Percentiles rank a stretch among this genome's conserved stretches.
Evolutionary conservation across 2,329 filamentous ascomycete species (phyloP).

Genomic region (Sarocladiaceae sp.): DNA sequence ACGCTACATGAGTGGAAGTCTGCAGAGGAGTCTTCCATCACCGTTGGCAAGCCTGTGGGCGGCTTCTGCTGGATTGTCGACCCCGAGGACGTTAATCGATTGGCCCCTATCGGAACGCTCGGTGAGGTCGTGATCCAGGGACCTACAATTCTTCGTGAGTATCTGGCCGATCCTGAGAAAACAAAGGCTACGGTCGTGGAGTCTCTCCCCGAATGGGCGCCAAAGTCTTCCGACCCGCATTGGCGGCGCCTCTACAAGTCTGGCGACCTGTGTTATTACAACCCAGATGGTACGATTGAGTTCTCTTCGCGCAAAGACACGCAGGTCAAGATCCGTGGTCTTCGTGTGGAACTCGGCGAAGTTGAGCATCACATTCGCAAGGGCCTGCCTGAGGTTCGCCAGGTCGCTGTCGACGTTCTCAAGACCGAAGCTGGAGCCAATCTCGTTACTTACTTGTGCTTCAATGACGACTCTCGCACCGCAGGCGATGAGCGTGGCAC

Average conservation of each 20-base stretch:
- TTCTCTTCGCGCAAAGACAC: slow-evolving; percentile 6
- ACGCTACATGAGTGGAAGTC: slow-evolving; percentile 10
- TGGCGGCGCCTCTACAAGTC: slow-evolving; percentile 8
- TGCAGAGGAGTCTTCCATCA: neutral
- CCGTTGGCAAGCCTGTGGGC: slow-evolving; percentile 12
- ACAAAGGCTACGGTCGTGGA: slow-evolving; percentile 19
- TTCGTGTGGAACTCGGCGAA: slow-evolving; percentile 8
- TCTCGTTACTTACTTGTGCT: slow-evolving; percentile 2
- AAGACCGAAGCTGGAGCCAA: neutral
- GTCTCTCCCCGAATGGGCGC: too few species aligned
- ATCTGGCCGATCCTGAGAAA: slow-evolving; percentile 29
- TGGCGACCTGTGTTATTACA: slow-evolving; percentile 2
- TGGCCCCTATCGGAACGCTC: slow-evolving; percentile 12
- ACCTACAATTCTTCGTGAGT: slow-evolving; percentile 39
- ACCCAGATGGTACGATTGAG: slow-evolving; percentile 1
- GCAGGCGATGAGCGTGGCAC: neutral
- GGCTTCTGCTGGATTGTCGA: slow-evolving; percentile 13
- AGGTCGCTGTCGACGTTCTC: slow-evolving; percentile 7
- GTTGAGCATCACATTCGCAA: slow-evolving; percentile 7
- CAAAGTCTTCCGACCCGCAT: too few species aligned
- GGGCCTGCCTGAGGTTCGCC: neutral
- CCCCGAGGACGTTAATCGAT: slow-evolving; percentile 5
- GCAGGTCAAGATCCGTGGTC: slow-evolving; percentile 11
- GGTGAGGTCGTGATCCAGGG: slow-evolving; percentile 16
- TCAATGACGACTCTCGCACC: neutral